Evolutionary conservation across 371 early-diverging fungal genomes (phyloP).

Genomic region (Thermomucor indicae-seudaticae): DNA sequence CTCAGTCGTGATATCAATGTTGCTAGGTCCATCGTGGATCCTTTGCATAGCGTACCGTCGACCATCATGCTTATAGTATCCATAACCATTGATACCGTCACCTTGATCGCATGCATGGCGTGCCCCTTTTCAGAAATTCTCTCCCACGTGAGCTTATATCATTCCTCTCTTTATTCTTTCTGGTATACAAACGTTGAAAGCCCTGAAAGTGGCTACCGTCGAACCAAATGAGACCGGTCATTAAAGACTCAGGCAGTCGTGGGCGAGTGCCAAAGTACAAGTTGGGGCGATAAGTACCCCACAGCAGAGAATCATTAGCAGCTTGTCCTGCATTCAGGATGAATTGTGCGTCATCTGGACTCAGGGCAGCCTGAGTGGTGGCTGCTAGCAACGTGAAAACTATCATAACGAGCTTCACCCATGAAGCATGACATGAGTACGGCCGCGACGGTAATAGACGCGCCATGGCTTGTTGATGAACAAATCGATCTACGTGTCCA

Average conservation of each 20-base stretch:
- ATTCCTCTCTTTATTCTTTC: too few species aligned
- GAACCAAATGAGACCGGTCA: constrained; percentile 94
- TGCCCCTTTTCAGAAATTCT: constrained; percentile 53
- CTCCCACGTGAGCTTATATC: too few species aligned
- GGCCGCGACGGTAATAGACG: constrained; percentile 1
- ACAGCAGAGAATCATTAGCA: constrained; percentile 49
- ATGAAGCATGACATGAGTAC: constrained; percentile 2
- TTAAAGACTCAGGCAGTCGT: constrained; percentile 69
- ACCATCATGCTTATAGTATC: constrained; percentile 89
- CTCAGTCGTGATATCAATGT: constrained; percentile 72
- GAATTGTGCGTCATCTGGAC: constrained; percentile 5
- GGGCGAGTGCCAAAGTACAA: constrained; percentile 94
- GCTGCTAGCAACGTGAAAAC: not conserved
- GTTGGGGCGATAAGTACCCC: constrained; percentile 95
- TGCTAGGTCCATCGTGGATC: constrained; percentile 68
- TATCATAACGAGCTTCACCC: too few species aligned
- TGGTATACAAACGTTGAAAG: constrained; percentile 49
- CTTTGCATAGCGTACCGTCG: constrained; percentile 74
- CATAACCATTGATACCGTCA: constrained; percentile 75
- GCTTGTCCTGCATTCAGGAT: constrained; percentile 14
- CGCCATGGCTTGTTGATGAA: too few species aligned
- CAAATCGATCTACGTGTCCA: too few species aligned
- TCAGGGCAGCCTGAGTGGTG: not conserved
- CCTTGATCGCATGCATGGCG: constrained; percentile 89
- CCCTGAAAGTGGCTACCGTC: constrained; percentile 57